Conservation (phyloP, 2,329 filamentous ascomycete species). For the Cladosporium halotolerans region DNA sequence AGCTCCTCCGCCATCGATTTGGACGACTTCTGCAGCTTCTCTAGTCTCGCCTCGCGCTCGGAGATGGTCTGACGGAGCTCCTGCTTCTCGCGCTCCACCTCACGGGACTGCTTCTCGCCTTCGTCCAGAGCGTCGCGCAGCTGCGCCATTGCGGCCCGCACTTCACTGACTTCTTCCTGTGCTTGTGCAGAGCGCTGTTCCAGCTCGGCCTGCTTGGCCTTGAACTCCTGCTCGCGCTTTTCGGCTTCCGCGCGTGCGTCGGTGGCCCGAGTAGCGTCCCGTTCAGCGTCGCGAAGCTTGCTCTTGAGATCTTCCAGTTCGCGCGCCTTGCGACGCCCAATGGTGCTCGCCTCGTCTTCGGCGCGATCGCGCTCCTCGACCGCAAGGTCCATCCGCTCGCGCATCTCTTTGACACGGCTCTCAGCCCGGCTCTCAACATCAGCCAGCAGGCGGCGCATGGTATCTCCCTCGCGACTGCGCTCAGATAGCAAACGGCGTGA, state of each 20-base stretch:
- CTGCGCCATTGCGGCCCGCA: conserved; percentile 68
- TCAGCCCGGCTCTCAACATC: conserved; percentile 84
- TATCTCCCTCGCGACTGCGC: conserved; percentile 85
- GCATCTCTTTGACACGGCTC: conserved; percentile 77
- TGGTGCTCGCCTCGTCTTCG: conserved; percentile 79
- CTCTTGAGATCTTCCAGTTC: conserved; percentile 82
- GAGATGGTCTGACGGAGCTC: conserved; percentile 72
- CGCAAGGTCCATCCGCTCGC: conserved; percentile 77
- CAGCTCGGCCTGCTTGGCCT: conserved; percentile 65
- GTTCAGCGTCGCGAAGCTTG: conserved; percentile 74
- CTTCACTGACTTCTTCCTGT: conserved; percentile 66
- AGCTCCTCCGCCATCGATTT: conserved; percentile 56
- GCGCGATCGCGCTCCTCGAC: conserved; percentile 90
- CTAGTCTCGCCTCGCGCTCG: conserved; percentile 68
- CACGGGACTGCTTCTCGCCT: conserved; percentile 74
- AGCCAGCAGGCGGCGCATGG: conserved; percentile 80
- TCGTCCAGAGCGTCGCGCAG: conserved; percentile 77
- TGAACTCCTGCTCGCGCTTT: conserved; percentile 66
- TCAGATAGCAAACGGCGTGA: conserved; percentile 80
- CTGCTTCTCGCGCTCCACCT: conserved; percentile 74
- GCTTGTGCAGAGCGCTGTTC: conserved; percentile 65
- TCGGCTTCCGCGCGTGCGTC: conserved; percentile 76
- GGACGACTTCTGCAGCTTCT: conserved; percentile 68
- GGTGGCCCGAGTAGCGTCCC: conserved; percentile 61
- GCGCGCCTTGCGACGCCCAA: conserved; percentile 67